Conservation (phyloP, 202 grass and related monocot genomes). For the Setaria italica region DNA sequence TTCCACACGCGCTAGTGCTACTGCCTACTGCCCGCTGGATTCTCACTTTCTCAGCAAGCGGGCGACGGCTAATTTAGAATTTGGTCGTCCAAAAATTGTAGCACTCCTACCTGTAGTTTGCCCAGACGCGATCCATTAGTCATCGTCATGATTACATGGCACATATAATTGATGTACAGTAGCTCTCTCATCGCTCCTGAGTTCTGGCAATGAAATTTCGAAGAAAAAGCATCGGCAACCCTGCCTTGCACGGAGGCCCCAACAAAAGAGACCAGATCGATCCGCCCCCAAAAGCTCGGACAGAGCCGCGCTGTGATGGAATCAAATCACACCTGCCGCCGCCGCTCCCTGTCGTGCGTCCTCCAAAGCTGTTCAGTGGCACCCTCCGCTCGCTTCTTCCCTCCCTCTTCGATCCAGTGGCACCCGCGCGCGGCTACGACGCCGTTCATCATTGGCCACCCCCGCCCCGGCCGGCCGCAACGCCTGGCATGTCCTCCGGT, state of each 20-base stretch:
- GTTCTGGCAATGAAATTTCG: background rate
- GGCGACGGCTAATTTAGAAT: too few relatives aligned
- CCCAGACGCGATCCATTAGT: too few relatives aligned
- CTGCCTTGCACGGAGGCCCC: conserved; percentile 14
- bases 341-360: background rate
- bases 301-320: conserved; percentile 45
- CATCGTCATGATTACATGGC: background rate
- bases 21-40: too few relatives aligned
- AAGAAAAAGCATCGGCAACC: conserved; percentile 19
- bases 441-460: conserved; percentile 8
- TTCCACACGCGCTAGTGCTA: too few relatives aligned
- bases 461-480: background rate
- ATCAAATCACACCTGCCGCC: conserved; percentile 50
- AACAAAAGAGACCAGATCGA: conserved; percentile 43
- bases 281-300: conserved; percentile 46
- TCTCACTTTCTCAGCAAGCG: too few relatives aligned
- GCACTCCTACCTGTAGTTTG: too few relatives aligned
- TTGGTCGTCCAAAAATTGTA: too few relatives aligned
- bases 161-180: background rate
- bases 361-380: background rate
- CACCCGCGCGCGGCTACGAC: conserved; percentile 40
- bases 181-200: background rate
- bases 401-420: background rate
- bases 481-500: conserved; percentile 7
- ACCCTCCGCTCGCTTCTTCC: background rate